Conservation (phyloP, 1,139 yeast species). For the Hemisphaericaspora xylanilytica region DNA sequence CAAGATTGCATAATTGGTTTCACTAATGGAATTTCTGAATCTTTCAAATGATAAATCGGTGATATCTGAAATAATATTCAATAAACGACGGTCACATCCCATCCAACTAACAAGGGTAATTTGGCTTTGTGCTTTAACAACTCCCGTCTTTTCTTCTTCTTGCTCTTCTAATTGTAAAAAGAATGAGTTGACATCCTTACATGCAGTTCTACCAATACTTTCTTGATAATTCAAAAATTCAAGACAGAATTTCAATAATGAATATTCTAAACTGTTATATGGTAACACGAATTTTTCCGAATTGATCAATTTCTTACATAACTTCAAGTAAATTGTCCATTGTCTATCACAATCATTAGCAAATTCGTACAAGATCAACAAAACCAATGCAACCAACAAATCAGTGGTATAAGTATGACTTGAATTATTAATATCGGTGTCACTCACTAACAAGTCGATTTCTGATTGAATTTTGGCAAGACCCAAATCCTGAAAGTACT, state of each 20-base stretch:
- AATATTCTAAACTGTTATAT: conserved; percentile 17
- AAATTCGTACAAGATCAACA: conserved; percentile 27
- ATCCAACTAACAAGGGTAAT: conserved; percentile 18
- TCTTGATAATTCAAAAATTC: conserved; percentile 33
- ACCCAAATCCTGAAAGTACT: conserved; percentile 19
- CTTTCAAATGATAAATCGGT: conserved; percentile 36
- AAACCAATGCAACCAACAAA: conserved; percentile 22
- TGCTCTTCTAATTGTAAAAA: conserved; percentile 18
- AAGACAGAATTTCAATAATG: conserved; percentile 24
- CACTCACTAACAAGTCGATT: conserved; percentile 9
- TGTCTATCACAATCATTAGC: conserved; percentile 28
- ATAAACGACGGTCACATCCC: conserved; percentile 31
- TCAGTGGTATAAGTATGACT: conserved; percentile 15
- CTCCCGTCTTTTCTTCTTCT: conserved; percentile 12
- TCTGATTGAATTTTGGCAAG: conserved; percentile 13
- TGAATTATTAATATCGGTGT: conserved; percentile 4
- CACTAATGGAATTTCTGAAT: conserved; percentile 16
- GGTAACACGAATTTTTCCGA: conserved; percentile 18
- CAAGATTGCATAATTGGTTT: conserved; percentile 16
- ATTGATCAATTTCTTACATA: conserved; percentile 21
- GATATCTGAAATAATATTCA: conserved; percentile 30
- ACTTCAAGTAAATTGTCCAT: conserved; percentile 25
- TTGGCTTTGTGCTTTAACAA: conserved; percentile 4
- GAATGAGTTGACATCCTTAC: conserved; percentile 27
- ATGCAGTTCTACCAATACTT: conserved; percentile 34